Evolutionary conservation across 495 filamentous ascomycete genomes (phyloP).

Genomic region (Xylaria cubensis): DNA sequence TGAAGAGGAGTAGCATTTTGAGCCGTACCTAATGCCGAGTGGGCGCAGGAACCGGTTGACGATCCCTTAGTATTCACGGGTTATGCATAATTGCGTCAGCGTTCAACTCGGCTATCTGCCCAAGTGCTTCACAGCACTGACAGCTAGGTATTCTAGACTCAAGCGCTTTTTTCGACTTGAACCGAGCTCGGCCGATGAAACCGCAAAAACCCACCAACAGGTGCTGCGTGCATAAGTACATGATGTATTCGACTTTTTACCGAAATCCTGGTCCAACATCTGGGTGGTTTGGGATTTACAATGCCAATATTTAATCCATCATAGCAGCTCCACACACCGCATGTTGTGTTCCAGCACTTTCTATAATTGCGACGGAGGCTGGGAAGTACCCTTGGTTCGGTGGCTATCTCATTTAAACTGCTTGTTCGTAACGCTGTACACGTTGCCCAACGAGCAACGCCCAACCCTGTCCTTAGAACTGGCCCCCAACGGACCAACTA

Average conservation of each 20-base stretch:
- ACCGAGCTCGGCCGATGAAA: background rate
- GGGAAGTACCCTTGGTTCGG: background rate
- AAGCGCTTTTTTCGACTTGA: background rate
- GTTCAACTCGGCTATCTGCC: slow-evolving; percentile 8
- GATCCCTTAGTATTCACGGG: background rate
- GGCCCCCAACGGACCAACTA: slow-evolving; percentile 7
- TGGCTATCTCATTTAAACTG: background rate
- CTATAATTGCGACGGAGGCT: background rate
- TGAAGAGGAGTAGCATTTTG: background rate
- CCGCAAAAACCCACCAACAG: background rate
- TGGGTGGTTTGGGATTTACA: background rate
- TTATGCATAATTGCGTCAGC: slow-evolving; percentile 29
- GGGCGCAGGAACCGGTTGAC: slow-evolving; percentile 2
- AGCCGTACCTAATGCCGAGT: background rate
- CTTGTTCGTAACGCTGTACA: background rate
- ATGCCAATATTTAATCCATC: background rate
- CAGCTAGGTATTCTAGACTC: slow-evolving; percentile 11
- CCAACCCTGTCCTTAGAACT: background rate
- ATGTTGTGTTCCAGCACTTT: background rate
- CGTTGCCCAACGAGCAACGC: slow-evolving; percentile 17
- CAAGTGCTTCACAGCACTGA: background rate
- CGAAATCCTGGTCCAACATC: background rate
- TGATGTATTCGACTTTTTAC: slow-evolving; percentile 11
- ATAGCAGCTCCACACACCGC: background rate
- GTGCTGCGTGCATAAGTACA: background rate